Conservation (phyloP, 768 basidiomycete species). For the Tylopilus sp. region DNA sequence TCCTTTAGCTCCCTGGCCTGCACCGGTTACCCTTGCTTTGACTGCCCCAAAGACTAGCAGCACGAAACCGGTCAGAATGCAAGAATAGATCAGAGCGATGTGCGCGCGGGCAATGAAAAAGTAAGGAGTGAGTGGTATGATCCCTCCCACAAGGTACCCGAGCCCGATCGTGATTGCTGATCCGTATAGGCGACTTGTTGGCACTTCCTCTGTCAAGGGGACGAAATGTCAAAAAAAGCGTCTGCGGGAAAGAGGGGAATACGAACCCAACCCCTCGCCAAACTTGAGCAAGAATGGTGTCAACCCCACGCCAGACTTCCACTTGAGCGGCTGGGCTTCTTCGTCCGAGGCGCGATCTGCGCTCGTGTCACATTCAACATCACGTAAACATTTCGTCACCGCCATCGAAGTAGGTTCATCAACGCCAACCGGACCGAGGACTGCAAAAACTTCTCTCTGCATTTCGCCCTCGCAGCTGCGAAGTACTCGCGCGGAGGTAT, state of each 20-base stretch:
- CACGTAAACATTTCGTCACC: slow-evolving; percentile 75
- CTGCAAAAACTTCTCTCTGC: slow-evolving; percentile 88
- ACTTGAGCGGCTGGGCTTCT: slow-evolving; percentile 56
- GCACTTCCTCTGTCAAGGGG: slow-evolving; percentile 71
- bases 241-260: background rate
- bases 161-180: slow-evolving; percentile 95
- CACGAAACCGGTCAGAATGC: slow-evolving; percentile 76
- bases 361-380: slow-evolving; percentile 52
- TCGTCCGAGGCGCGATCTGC: slow-evolving; percentile 38
- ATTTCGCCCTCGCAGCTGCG: slow-evolving; percentile 93
- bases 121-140: slow-evolving; percentile 90
- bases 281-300: slow-evolving; percentile 95
- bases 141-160: slow-evolving; percentile 89
- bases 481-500: slow-evolving; percentile 74
- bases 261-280: slow-evolving; percentile 82
- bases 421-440: slow-evolving; percentile 88
- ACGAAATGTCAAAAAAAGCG: background rate
- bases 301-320: slow-evolving; percentile 79
- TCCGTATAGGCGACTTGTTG: slow-evolving; percentile 78
- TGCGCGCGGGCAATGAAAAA: slow-evolving; percentile 80
- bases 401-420: slow-evolving; percentile 76
- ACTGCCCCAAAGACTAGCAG: slow-evolving; percentile 88
- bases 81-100: slow-evolving; percentile 68
- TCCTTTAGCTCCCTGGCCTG: slow-evolving; percentile 56
- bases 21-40: slow-evolving; percentile 85